Percentiles rank a stretch among this genome's conserved stretches.
Evolutionary conservation across 768 basidiomycete species (phyloP).

Genomic region (Crucibulum laeve): DNA sequence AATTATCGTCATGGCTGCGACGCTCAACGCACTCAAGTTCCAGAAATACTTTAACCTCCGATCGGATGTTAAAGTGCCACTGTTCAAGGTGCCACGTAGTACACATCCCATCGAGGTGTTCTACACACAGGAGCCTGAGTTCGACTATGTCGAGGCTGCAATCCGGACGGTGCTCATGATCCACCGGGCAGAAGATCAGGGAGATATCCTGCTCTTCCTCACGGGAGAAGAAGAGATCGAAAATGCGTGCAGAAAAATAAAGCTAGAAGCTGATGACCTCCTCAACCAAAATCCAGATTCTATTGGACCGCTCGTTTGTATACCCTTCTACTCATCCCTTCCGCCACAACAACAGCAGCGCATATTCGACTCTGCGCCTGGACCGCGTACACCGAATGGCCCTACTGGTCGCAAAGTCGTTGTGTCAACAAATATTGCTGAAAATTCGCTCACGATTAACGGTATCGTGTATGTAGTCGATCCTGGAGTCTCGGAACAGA

Average conservation of each 20-base stretch:
- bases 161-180: slow-evolving; percentile 97
- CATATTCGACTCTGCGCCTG: slow-evolving; percentile 89
- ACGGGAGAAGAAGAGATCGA: slow-evolving; percentile 99
- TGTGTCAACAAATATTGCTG: slow-evolving; percentile 94
- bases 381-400: slow-evolving; percentile 52
- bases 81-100: slow-evolving; percentile 89
- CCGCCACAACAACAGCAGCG: slow-evolving; percentile 93
- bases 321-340: slow-evolving; percentile 93
- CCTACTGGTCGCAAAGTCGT: slow-evolving; percentile 92
- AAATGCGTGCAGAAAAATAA: slow-evolving; percentile 91
- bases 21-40: slow-evolving; percentile 96
- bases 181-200: slow-evolving; percentile 89
- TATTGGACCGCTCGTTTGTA: slow-evolving; percentile 83
- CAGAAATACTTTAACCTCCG: slow-evolving; percentile 83
- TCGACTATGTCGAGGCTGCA: slow-evolving; percentile 95
- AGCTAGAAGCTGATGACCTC: slow-evolving; percentile 84
- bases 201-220: slow-evolving; percentile 91
- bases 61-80: slow-evolving; percentile 50
- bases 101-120: slow-evolving; percentile 96
- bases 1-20: slow-evolving; percentile 98
- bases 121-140: slow-evolving; percentile 88
- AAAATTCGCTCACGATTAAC: slow-evolving; percentile 96
- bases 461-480: slow-evolving; percentile 99
- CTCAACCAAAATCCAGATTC: slow-evolving; percentile 62
- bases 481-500: slow-evolving; percentile 96